phyloP scores from a whole-genome alignment of 768 basidiomycete genomes.

The Phallus indusiatus region DNA sequence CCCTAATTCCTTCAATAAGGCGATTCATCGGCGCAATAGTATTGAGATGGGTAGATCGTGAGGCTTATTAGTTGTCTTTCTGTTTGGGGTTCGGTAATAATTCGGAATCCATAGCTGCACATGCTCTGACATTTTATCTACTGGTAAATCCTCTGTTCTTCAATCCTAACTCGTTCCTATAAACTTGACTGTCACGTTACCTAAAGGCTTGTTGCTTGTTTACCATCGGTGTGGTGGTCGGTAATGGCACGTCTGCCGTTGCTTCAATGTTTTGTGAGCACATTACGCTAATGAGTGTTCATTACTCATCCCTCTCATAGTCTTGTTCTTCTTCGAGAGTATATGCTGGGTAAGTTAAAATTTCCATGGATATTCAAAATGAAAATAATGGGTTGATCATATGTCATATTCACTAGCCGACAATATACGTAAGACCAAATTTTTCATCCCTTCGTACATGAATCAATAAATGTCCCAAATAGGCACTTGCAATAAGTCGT shows the following conservation, averaged over 20 bases:
- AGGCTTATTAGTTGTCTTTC: slow-evolving; percentile 23
- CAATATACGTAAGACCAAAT: not conserved
- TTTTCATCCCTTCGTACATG: not conserved
- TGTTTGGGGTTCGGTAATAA: not conserved
- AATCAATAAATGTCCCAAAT: not conserved
- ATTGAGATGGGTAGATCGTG: slow-evolving; percentile 56
- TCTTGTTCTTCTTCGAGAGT: slow-evolving; percentile 66
- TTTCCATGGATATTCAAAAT: not conserved
- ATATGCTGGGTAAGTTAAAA: slow-evolving; percentile 36
- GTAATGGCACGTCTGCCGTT: slow-evolving; percentile 45
- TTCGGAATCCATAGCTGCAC: not conserved
- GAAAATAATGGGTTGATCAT: too few species aligned
- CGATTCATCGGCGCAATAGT: slow-evolving; percentile 51
- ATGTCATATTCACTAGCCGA: not conserved
- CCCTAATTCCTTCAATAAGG: slow-evolving; percentile 11
- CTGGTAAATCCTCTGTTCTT: not conserved
- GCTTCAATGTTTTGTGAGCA: slow-evolving; percentile 41
- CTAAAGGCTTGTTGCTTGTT: slow-evolving; percentile 50
- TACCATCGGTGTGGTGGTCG: slow-evolving; percentile 38
- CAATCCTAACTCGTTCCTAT: not conserved
- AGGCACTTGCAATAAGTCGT: slow-evolving; percentile 21
- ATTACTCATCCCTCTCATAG: not conserved
- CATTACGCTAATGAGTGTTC: not conserved
- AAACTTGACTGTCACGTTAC: slow-evolving; percentile 28
- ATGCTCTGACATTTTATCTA: slow-evolving; percentile 9